These are phyloP conservation scores for Kwoniella sp. DNA, from an alignment of 768 basidiomycete genomes.

Conservation along the genomic window DNA sequence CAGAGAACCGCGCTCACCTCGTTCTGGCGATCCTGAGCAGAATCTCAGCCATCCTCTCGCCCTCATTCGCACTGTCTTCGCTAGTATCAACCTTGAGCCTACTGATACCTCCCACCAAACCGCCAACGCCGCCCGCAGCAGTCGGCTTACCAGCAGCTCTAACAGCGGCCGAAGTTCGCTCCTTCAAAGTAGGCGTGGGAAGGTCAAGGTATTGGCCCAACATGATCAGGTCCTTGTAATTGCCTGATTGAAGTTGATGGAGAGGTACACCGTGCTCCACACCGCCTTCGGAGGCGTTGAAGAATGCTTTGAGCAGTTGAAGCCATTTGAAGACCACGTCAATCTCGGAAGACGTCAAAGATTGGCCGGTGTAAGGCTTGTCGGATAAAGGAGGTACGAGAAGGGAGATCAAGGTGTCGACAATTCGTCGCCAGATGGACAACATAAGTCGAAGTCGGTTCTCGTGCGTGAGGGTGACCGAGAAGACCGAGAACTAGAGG, in stretches of 20 bases:
- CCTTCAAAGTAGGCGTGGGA: conserved; percentile 46
- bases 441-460: conserved; percentile 41
- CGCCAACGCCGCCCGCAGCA: conserved; percentile 1
- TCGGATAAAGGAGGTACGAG: conserved; percentile 54
- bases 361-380: conserved; percentile 27
- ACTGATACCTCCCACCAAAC: conserved; percentile 18
- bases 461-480: conserved; percentile 40
- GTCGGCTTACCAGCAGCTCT: conserved; percentile 35
- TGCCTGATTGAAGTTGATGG: conserved; percentile 36
- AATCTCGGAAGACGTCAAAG: conserved; percentile 34
- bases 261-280: conserved; percentile 52
- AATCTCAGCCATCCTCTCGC: conserved; percentile 52
- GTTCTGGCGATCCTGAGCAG: conserved; percentile 52
- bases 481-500: conserved; percentile 52
- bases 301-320: conserved; percentile 52
- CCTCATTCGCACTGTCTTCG: conserved; percentile 14
- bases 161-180: conserved; percentile 46
- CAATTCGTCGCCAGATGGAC: conserved; percentile 46
- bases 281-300: conserved; percentile 51
- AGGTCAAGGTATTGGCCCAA: conserved; percentile 54
- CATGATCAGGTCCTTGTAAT: conserved; percentile 52
- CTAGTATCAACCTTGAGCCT: conserved; percentile 4
- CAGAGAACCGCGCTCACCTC: conserved; percentile 29
- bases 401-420: conserved; percentile 50
- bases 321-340: conserved; percentile 56